A percentile compares a stretch with the other conserved stretches of the same genome.
Evolutionary conservation across 345 rosid species (phyloP).

Genomic region (Arabis alpina): DNA sequence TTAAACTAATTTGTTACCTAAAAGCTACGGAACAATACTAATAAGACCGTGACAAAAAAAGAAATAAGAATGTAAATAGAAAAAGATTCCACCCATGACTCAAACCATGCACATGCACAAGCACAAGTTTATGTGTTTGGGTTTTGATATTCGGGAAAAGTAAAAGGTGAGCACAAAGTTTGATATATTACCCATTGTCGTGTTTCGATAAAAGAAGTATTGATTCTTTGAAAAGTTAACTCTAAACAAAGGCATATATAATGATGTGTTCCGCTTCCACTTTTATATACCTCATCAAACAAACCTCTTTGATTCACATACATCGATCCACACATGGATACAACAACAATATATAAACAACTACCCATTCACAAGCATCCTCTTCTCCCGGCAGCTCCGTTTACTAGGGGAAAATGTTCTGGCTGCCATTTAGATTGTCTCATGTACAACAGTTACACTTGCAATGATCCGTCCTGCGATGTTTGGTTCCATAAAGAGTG

Average conservation of each 20-base stretch:
- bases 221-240: neutral
- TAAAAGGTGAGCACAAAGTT: too few species aligned
- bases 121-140: too few species aligned
- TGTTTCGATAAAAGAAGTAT: neutral
- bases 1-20: too few species aligned
- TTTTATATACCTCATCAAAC: conserved; percentile 1
- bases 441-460: neutral
- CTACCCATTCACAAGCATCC: conserved; percentile 12
- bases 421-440: neutral
- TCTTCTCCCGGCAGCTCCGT: neutral
- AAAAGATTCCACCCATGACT: too few species aligned
- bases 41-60: too few species aligned
- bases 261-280: neutral
- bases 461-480: neutral
- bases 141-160: too few species aligned
- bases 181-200: neutral
- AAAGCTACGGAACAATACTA: too few species aligned
- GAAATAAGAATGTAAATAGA: too few species aligned
- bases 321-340: conserved; percentile 1
- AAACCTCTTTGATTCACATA: conserved; percentile 4
- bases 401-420: rapidly evolving
- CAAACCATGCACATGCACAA: too few species aligned
- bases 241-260: neutral
- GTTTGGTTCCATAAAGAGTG: conserved; percentile 12
- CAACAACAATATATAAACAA: neutral